Evolutionary conservation across 176 grass and related monocot species (phyloP).

Genomic region (Carex pumila): DNA sequence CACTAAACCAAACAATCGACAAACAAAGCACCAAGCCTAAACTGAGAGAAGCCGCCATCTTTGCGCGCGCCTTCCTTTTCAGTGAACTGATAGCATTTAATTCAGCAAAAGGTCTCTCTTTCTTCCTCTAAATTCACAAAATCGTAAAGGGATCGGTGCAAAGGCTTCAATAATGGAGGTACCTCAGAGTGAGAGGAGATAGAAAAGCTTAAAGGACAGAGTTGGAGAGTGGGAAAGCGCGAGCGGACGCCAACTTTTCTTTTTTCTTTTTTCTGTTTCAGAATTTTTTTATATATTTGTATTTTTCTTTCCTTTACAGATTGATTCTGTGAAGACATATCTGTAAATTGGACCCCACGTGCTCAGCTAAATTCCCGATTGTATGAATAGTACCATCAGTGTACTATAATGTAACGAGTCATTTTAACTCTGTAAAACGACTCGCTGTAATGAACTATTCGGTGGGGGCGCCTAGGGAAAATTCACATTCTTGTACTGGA

Average conservation of each 20-base stretch:
- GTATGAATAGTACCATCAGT: too few relatives aligned
- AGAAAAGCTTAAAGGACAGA: neutral
- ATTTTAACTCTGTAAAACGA: too few relatives aligned
- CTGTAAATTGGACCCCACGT: neutral
- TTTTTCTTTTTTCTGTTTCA: neutral
- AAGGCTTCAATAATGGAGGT: slow-evolving; percentile 5
- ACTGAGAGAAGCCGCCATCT: neutral
- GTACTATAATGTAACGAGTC: neutral
- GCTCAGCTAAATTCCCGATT: neutral
- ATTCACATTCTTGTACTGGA: neutral
- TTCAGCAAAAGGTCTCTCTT: neutral
- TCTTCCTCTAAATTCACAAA: neutral
- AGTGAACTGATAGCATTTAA: neutral
- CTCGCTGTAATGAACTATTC: neutral
- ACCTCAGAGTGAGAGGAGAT: neutral
- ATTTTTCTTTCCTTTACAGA: slow-evolving; percentile 15
- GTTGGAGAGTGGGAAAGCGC: slow-evolving; percentile 19
- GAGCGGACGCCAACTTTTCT: slow-evolving; percentile 19
- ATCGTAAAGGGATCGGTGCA: neutral
- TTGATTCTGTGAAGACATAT: slow-evolving; percentile 6
- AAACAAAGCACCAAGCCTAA: neutral
- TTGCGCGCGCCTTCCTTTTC: neutral
- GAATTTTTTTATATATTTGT: neutral
- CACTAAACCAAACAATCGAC: neutral
- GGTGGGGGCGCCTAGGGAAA: too few relatives aligned